A percentile compares a stretch with the other conserved stretches of the same genome.
phyloP scores from a whole-genome alignment of 208 protist genomes.

The Crithidia mellificae region DNA sequence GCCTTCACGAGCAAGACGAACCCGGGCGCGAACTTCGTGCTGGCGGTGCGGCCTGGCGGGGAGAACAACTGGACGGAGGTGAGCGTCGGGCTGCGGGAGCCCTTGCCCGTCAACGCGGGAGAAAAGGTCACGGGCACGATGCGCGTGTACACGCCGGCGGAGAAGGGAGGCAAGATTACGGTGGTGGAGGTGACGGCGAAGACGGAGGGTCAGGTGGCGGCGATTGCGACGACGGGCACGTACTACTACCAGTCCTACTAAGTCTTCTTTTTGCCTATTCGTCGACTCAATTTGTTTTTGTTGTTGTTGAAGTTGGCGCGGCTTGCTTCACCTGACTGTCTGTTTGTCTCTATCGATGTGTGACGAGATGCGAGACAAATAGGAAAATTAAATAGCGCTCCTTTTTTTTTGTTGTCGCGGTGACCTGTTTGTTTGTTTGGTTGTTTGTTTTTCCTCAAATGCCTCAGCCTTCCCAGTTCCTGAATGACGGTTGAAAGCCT shows the following conservation, averaged over 20 bases:
- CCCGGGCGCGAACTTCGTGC: slow-evolving; percentile 83
- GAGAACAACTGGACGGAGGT: slow-evolving; percentile 85
- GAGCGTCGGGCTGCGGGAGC: slow-evolving; percentile 64
- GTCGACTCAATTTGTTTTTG: no score
- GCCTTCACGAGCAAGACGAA: slow-evolving; percentile 72
- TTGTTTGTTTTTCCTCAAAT: no score
- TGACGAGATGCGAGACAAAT: no score
- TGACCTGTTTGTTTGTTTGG: no score
- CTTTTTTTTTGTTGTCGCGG: no score
- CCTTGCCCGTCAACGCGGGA: slow-evolving; percentile 70
- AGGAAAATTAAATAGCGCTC: no score
- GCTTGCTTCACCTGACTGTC: not conserved
- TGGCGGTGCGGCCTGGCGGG: slow-evolving; percentile 79
- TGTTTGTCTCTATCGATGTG: no score
- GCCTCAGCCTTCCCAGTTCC: no score
- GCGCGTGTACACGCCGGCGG: slow-evolving; percentile 43
- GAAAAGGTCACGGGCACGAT: slow-evolving; percentile 70
- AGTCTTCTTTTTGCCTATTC: no score
- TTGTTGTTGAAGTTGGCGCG: not conserved
- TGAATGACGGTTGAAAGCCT: no score
- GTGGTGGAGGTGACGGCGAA: slow-evolving; percentile 65
- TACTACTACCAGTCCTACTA: slow-evolving; percentile 82
- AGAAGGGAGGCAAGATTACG: slow-evolving; percentile 55
- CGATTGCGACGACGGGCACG: slow-evolving; percentile 54
- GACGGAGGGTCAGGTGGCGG: slow-evolving; percentile 66